Evolutionary conservation across 768 basidiomycete genomes (phyloP).

Genomic region (Leccinum variicolor): DNA sequence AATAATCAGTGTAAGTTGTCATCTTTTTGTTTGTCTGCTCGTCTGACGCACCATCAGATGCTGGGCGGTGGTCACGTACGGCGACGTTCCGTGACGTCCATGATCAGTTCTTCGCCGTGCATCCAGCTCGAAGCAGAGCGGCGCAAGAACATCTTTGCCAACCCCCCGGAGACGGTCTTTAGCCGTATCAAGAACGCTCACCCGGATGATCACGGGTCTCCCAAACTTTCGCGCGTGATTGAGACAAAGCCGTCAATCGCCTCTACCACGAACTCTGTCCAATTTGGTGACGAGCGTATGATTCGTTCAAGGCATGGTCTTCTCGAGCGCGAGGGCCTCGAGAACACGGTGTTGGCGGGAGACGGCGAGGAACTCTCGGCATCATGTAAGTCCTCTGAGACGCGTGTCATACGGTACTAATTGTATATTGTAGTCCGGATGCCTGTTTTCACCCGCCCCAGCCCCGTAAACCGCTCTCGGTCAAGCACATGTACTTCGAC

Average conservation of each 20-base stretch:
- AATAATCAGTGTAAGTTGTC: conserved; percentile 66
- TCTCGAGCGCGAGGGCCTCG: conserved; percentile 61
- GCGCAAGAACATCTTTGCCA: conserved; percentile 45
- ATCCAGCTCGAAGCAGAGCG: conserved; percentile 52
- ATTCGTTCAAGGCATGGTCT: conserved; percentile 59
- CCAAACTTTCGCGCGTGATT: conserved; percentile 45
- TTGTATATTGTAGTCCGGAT: conserved; percentile 35
- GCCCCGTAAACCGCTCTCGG: conserved; percentile 47
- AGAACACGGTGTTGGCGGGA: conserved; percentile 60
- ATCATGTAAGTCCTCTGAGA: conserved; percentile 43
- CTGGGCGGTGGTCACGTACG: conserved; percentile 74
- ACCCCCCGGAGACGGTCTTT: conserved; percentile 31
- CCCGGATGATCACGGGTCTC: conserved; percentile 30
- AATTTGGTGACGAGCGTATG: conserved; percentile 69
- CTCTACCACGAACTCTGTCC: conserved; percentile 52
- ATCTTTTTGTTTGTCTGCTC: background rate
- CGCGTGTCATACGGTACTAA: background rate
- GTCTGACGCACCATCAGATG: conserved; percentile 47
- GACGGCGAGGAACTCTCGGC: conserved; percentile 57
- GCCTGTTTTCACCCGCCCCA: conserved; percentile 63
- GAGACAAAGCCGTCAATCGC: conserved; percentile 61
- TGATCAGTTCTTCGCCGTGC: conserved; percentile 70
- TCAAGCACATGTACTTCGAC: conserved; percentile 68
- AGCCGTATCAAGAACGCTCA: conserved; percentile 31
- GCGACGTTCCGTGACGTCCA: conserved; percentile 61